phyloP scores from a whole-genome alignment of 2,329 filamentous ascomycete species.

The Ilyonectria sp. region DNA sequence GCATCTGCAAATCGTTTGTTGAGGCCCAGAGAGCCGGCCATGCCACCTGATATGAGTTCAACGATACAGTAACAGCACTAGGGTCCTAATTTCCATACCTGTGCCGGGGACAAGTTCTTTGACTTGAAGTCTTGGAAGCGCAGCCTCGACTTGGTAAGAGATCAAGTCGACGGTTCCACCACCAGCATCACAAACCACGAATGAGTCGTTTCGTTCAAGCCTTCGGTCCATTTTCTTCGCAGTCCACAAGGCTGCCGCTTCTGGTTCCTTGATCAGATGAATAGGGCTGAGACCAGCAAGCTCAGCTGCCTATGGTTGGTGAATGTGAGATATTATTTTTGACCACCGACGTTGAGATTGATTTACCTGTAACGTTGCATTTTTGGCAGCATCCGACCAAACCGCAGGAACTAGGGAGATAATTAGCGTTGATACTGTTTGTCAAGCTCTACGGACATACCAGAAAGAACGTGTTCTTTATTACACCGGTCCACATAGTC shows the following conservation, averaged over 20 bases:
- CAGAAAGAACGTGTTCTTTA: constrained; percentile 37
- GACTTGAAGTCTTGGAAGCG: constrained; percentile 38
- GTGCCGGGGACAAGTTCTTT: constrained; percentile 45
- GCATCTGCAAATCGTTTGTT: constrained; percentile 40
- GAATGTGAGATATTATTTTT: not conserved
- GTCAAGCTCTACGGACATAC: not conserved
- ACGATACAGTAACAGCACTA: not conserved
- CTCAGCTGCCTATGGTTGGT: constrained; percentile 28
- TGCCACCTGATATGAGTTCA: constrained; percentile 30
- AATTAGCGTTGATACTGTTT: not conserved
- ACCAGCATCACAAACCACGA: constrained; percentile 48
- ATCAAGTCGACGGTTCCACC: constrained; percentile 52
- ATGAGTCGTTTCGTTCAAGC: constrained; percentile 27
- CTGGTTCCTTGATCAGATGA: constrained; percentile 38
- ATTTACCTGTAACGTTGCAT: constrained; percentile 33
- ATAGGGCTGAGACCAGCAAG: constrained; percentile 33
- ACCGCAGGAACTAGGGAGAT: constrained; percentile 32
- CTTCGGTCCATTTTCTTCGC: constrained; percentile 24
- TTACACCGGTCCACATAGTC: constrained; percentile 33
- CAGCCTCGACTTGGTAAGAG: constrained; percentile 48
- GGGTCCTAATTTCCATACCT: constrained; percentile 26
- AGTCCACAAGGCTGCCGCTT: constrained; percentile 37
- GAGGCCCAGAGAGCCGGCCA: constrained; percentile 43
- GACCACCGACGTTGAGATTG: not conserved
- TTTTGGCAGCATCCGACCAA: constrained; percentile 39